Percentiles rank a stretch among this genome's conserved stretches.
Evolutionary conservation across 371 early-diverging fungal species (phyloP).

Genomic region (Basidiobolus heterosporus): DNA sequence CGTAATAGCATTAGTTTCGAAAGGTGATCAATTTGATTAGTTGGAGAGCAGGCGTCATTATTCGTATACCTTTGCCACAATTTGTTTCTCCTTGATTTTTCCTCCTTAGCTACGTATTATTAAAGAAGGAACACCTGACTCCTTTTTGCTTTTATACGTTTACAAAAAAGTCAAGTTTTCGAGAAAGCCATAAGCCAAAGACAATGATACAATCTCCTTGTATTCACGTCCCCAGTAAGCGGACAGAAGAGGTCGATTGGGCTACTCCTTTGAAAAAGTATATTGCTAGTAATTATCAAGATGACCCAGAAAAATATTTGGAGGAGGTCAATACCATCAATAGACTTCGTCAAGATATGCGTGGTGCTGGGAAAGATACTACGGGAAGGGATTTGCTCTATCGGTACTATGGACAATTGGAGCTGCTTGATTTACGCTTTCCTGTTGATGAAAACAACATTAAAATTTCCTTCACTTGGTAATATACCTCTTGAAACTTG

Average conservation of each 20-base stretch:
- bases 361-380: slow-evolving; percentile 78
- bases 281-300: slow-evolving; percentile 69
- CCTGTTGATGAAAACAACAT: slow-evolving; percentile 80
- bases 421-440: slow-evolving; percentile 82
- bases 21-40: too few species aligned
- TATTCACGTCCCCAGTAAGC: slow-evolving; percentile 49
- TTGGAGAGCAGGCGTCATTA: too few species aligned
- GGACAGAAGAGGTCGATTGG: slow-evolving; percentile 84
- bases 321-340: slow-evolving; percentile 70
- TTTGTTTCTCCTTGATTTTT: too few species aligned
- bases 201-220: slow-evolving; percentile 12
- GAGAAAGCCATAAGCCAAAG: too few species aligned
- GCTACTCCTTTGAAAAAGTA: slow-evolving; percentile 58
- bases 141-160: too few species aligned
- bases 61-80: too few species aligned
- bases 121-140: too few species aligned
- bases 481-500: slow-evolving; percentile 2
- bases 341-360: slow-evolving; percentile 83
- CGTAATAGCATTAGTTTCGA: too few species aligned
- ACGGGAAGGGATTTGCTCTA: slow-evolving; percentile 85
- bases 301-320: slow-evolving; percentile 78
- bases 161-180: too few species aligned
- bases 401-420: slow-evolving; percentile 89
- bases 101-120: too few species aligned
- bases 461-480: slow-evolving; percentile 79